phyloP scores from a whole-genome alignment of 352 stramenopile genomes.

The Sclerospora graminicola region DNA sequence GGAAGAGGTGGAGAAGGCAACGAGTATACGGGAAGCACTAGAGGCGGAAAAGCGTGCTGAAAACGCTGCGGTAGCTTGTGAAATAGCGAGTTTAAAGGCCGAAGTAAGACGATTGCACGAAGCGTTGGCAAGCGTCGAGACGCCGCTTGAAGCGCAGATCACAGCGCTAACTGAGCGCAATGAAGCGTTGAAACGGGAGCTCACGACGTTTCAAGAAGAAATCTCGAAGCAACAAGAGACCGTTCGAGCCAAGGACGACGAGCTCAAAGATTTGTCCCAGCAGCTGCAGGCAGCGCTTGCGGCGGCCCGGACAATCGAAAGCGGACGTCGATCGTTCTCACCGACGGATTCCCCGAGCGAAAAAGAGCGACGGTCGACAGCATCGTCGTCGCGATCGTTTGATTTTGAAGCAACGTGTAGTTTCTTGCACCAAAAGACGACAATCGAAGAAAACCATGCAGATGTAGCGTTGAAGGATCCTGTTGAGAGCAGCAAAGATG shows the following conservation, averaged over 20 bases:
- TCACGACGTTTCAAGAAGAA: conserved; percentile 27
- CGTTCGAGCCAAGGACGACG: conserved; percentile 37
- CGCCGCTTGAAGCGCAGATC: conserved; percentile 27
- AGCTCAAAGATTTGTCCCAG: conserved; percentile 36
- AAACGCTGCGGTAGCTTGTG: conserved; percentile 14
- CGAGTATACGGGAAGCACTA: conserved; percentile 13
- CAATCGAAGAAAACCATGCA: conserved; percentile 23
- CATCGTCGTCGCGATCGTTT: conserved; percentile 26
- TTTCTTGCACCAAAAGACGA: conserved; percentile 18
- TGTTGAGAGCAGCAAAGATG: no score
- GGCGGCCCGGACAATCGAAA: conserved; percentile 16
- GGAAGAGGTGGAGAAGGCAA: conserved; percentile 16
- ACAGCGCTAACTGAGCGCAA: conserved; percentile 25
- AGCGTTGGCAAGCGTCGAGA: conserved; percentile 15
- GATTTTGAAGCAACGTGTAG: conserved; percentile 27
- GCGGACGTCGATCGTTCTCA: conserved; percentile 13
- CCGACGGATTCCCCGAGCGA: conserved; percentile 20
- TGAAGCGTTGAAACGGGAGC: conserved; percentile 18
- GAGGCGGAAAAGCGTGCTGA: conserved; percentile 22
- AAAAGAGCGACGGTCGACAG: conserved; percentile 30
- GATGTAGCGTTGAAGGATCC: no score
- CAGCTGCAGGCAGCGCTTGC: conserved; percentile 35
- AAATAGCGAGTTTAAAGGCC: conserved; percentile 22
- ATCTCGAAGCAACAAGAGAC: conserved; percentile 26
- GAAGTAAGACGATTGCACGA: conserved; percentile 25